phyloP scores from a whole-genome alignment of 352 stramenopile species.

The Globisporangium okanoganense region DNA sequence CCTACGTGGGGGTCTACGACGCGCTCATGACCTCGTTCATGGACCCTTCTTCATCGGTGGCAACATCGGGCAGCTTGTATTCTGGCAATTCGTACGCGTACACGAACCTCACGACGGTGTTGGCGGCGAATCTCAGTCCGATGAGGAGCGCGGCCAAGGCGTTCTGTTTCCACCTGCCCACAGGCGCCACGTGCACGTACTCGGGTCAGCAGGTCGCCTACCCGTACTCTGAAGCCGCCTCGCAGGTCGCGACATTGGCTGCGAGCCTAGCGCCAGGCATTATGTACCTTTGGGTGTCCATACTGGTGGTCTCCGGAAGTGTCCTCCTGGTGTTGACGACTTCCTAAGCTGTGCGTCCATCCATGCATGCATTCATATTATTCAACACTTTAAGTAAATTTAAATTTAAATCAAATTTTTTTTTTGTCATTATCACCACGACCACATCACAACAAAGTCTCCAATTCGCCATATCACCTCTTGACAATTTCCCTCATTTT shows the following conservation, averaged over 20 bases:
- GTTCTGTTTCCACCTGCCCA: constrained; percentile 28
- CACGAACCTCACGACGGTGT: constrained; percentile 1
- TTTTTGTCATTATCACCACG: not conserved
- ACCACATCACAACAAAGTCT: not conserved
- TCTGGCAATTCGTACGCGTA: not conserved
- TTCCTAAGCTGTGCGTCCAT: not conserved
- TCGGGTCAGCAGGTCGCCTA: constrained; percentile 20
- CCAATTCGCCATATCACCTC: not conserved
- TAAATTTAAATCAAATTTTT: not conserved
- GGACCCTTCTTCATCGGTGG: not conserved
- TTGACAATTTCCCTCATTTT: not conserved
- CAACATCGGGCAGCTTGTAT: not conserved
- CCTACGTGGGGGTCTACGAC: constrained; percentile 6
- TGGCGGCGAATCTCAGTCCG: not conserved
- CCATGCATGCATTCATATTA: not conserved
- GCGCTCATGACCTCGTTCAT: constrained; percentile 5
- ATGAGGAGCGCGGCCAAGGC: constrained; percentile 3
- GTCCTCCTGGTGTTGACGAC: not conserved
- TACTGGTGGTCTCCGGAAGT: not conserved
- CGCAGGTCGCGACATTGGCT: not conserved
- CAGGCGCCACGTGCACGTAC: constrained; percentile 25
- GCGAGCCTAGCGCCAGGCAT: not conserved
- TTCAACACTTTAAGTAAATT: not conserved
- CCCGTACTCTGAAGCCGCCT: constrained; percentile 12
- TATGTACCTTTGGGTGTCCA: not conserved